A percentile compares a stretch with the other conserved stretches of the same genome.
Evolutionary conservation across 169 alveolate species (phyloP).

Genomic region (Amoebophrya sp.): DNA sequence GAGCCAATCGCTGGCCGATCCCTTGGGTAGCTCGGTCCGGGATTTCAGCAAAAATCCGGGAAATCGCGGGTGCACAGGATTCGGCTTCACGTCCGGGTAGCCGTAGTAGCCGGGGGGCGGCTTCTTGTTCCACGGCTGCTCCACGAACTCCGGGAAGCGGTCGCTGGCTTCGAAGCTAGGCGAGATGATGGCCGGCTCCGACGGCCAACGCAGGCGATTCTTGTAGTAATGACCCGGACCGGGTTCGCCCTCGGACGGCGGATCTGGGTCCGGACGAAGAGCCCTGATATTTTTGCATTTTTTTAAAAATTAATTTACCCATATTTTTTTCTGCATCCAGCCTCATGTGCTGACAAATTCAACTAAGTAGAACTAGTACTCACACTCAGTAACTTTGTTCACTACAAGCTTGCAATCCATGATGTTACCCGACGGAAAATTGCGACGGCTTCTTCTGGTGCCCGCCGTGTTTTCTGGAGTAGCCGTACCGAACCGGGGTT

Average conservation of each 20-base stretch:
- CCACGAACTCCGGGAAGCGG: background rate
- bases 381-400: too few relatives aligned
- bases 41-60: background rate
- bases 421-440: background rate
- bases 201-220: background rate
- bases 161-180: background rate
- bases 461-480: background rate
- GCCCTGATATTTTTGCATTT: too few relatives aligned
- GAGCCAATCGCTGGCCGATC: background rate
- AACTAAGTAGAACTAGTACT: too few relatives aligned
- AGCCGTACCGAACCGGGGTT: background rate
- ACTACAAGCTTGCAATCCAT: too few relatives aligned
- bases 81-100: background rate
- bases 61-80: background rate
- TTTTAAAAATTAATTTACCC: too few relatives aligned
- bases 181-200: background rate
- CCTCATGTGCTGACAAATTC: too few relatives aligned
- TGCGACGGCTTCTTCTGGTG: background rate
- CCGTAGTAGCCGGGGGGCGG: background rate
- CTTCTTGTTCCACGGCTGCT: background rate
- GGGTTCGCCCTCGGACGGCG: too few relatives aligned
- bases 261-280: too few relatives aligned
- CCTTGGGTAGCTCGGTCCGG: too few relatives aligned
- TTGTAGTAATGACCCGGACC: background rate
- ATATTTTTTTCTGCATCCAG: too few relatives aligned